phyloP scores from a whole-genome alignment of 768 basidiomycete genomes.

The Albatrellus ellisii region DNA sequence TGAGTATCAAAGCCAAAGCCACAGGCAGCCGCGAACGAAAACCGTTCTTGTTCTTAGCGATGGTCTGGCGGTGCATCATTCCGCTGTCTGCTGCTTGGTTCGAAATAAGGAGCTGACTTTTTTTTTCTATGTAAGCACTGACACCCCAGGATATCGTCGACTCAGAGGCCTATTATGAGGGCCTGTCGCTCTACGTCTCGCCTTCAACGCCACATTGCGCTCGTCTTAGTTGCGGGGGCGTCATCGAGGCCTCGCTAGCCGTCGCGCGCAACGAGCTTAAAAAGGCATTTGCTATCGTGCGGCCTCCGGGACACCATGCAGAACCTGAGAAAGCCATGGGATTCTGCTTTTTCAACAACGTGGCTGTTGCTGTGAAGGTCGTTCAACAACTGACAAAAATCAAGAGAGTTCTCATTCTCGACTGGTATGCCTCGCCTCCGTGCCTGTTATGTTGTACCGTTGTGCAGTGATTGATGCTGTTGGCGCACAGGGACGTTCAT shows the following conservation, averaged over 20 bases:
- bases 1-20: background rate
- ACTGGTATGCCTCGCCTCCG: conserved; percentile 59
- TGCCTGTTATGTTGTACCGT: background rate
- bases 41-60: conserved; percentile 1
- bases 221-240: conserved; percentile 84
- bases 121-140: conserved; percentile 37
- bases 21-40: conserved; percentile 12
- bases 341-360: conserved; percentile 99
- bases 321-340: conserved; percentile 99
- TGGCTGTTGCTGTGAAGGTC: conserved; percentile 81
- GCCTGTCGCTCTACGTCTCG: conserved; percentile 87
- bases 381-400: conserved; percentile 56
- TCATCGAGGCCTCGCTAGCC: conserved; percentile 78
- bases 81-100: background rate
- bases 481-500: conserved; percentile 71
- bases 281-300: conserved; percentile 89
- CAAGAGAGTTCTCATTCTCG: conserved; percentile 81
- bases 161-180: conserved; percentile 76
- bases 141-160: conserved; percentile 60
- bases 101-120: background rate
- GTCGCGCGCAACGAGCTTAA: conserved; percentile 72
- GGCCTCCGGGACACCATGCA: conserved; percentile 96
- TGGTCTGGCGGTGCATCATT: background rate
- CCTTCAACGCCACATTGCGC: conserved; percentile 76
- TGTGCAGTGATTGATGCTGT: conserved; percentile 1